Conservation (phyloP, 257 asterid genomes). For the Plantago elongata region DNA sequence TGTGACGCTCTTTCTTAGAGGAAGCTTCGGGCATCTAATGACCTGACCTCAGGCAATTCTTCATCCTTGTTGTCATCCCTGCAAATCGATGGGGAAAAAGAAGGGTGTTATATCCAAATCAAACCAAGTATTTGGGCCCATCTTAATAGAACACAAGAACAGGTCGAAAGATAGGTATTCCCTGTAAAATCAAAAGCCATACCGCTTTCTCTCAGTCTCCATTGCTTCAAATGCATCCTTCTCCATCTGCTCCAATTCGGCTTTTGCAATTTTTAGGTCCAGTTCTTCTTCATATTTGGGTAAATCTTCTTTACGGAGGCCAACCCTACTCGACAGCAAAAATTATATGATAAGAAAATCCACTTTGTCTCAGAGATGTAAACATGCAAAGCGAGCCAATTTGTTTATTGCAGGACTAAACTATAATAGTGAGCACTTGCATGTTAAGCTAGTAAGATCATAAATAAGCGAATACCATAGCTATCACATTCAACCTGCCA, state of each 20-base stretch:
- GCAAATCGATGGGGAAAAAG: conserved; percentile 18
- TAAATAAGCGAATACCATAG: too few species aligned
- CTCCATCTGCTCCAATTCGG: conserved; percentile 78
- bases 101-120: conserved; percentile 4
- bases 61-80: conserved; percentile 93
- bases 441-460: too few species aligned
- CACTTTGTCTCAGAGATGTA: too few species aligned
- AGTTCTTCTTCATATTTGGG: conserved; percentile 85
- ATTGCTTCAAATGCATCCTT: conserved; percentile 85
- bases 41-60: conserved; percentile 68
- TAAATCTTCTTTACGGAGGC: conserved; percentile 64
- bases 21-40: conserved; percentile 84
- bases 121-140: neutral
- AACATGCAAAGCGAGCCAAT: too few species aligned
- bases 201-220: conserved; percentile 93
- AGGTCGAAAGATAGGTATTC: neutral
- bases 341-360: too few species aligned
- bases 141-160: neutral
- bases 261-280: conserved; percentile 85
- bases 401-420: too few species aligned
- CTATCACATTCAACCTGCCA: too few species aligned
- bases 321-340: conserved; percentile 44
- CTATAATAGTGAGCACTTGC: too few species aligned
- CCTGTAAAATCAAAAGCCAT: conserved; percentile 8
- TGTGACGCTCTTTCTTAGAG: conserved; percentile 28